Base-by-base conservation (phyloP, 192 early-diverging fungal species). In the Podila epicladia region DNA sequence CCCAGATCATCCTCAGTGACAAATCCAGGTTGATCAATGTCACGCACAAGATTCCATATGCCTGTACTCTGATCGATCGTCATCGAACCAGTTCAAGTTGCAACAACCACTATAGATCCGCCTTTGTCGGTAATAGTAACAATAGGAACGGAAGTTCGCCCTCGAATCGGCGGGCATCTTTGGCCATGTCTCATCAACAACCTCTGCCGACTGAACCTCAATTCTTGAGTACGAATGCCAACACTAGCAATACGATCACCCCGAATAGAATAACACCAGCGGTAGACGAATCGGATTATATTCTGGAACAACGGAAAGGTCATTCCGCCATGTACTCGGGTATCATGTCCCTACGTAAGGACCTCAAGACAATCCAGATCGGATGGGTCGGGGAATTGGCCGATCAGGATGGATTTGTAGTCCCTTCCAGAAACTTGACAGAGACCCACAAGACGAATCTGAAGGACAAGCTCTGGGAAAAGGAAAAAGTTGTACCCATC, bases 271-370 rank as follows among this genome's bases (percentile, higher is more conserved):
- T 29, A 29, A 29, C 29, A 29, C 29, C 29, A 29, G 29, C 29
- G 29, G 29, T 29, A 29, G 29, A 29, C 29, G 29, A 29, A 29
- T 29, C 29, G 24, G 67, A 86, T 31, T 92, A 86, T 82, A 58
- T 29, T 22, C 73, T 93, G 28, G 68, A 82, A 15, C 87, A 84
- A n/a, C 86, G 95, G 49, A 69, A 90, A 22, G 95, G 94, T 17
- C 97, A 98, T 76, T 94, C 95, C 24, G 95, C 97, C 26, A 92
- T 97, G 82, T 95, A 93, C 76, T 89, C 95, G 19, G 97, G 94
- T 61, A 89, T 97, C 62, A 86, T 85, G 55, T 91, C 93, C 2
- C 88, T 97, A 31, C 61, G 69, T 35, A 84, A 87, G 24, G 78
- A 86, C 32, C 72, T 87, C 67, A 83, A 90, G 15, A 91, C 92